Base-by-base conservation (phyloP, 2,329 filamentous ascomycete genomes). In the Hypocreales sp. region DNA sequence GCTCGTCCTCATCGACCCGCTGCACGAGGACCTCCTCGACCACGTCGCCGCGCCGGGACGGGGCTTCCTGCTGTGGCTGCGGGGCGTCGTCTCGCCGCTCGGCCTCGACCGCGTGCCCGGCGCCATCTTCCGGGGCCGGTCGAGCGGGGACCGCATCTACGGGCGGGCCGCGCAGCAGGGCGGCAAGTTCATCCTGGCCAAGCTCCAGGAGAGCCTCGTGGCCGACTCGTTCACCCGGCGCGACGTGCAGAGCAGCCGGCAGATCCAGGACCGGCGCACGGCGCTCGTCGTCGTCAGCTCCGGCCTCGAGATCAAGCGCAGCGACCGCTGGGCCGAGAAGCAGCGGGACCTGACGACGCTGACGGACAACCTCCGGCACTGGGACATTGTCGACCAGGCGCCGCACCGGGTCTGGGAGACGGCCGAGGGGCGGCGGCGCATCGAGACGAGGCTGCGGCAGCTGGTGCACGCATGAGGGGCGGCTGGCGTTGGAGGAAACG, bases 171-270 rank as follows among this genome's bases (percentile, higher is more conserved):
- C 83, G 1, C 78, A 83, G 45, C 82, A 92, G 51, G 66, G 64
- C 15, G 81, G 80, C 34, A 92, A 86, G 48, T 77, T 71, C 48
- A 77, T 94, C 50, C 93, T 92, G 49, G 79, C 84, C 5, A 81
- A 86, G 53, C 62, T 98, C 30, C 90, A 98, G 53, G 90, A 98
- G 57, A 87, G 78, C 37, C 63, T 95, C 1, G 83, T 94, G 18
- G 86, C 86, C 1, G 69, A 75, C 37, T 82, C 80, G 1, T 71
- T 95, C 39, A 83, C 83, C 10, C 78, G 75, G 49, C 80, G 80
- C 19, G 90, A 98, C 44, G 73, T 92, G 12, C 60, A 66, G 24
- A 79, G 75, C 32, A 83, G 83, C 31, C 64, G 79, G 14, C 74
- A 76, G 25, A 90, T 95, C 28, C 82, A 93, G 53, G 65, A 67